phyloP scores from a whole-genome alignment of 345 rosid species.

The Brassica cretica region DNA sequence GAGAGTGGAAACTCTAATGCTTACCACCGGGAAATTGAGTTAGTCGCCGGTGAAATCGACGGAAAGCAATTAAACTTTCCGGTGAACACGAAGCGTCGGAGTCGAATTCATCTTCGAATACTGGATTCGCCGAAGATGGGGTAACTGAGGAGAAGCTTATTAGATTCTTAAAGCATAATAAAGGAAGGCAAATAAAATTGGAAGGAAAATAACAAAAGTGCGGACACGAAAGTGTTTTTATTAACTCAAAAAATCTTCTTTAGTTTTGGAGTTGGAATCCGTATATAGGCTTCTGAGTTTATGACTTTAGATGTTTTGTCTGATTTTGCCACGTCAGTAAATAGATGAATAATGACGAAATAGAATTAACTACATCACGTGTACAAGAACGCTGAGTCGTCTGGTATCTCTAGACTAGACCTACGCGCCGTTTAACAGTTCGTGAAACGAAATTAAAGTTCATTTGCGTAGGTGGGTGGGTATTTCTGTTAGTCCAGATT shows the following conservation, averaged over 20 bases:
- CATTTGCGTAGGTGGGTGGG: not conserved
- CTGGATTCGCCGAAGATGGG: not conserved
- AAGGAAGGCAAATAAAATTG: not conserved
- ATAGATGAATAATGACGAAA: not conserved
- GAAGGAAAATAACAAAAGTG: constrained; percentile 3
- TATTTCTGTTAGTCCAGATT: not conserved
- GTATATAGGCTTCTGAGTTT: constrained; percentile 4
- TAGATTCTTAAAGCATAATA: not conserved
- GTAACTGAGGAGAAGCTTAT: constrained; percentile 6
- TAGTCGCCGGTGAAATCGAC: constrained; percentile 9
- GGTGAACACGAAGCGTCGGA: not conserved
- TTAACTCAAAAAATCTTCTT: constrained; percentile 20
- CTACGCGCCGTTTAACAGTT: not conserved
- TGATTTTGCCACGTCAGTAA: constrained; percentile 25
- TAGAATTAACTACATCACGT: not conserved
- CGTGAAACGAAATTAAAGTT: not conserved
- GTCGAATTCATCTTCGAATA: not conserved
- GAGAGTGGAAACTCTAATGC: not conserved
- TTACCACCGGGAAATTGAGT: constrained; percentile 15
- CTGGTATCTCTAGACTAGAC: not conserved
- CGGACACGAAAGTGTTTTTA: constrained; percentile 37
- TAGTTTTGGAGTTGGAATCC: constrained; percentile 17
- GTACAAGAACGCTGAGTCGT: not conserved
- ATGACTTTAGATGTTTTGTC: constrained; percentile 14
- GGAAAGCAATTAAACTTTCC: constrained; percentile 1